Evolutionary conservation across 345 rosid genomes (phyloP), one percentile per base, ranked within the genome.

Genomic region (Dipteronia dyeriana): DNA sequence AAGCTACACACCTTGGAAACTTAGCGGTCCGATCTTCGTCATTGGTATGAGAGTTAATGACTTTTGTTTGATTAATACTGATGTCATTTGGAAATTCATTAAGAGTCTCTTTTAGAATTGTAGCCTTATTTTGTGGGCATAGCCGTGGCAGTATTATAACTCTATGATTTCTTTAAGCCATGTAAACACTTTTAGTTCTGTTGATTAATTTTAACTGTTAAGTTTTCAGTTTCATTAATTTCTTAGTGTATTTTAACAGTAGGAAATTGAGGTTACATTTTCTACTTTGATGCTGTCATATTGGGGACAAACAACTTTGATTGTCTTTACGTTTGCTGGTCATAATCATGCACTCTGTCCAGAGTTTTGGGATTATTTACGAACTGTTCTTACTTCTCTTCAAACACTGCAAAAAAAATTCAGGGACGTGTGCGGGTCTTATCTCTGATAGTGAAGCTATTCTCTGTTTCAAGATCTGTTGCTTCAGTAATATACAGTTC

Each of bases 371-470:
- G 6, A 29, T 65, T 66, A 20, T 34, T 53, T 73, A 57, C n/a
- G 19, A 64, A 7, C 49, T 49, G 29, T 53, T 71, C 53, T 8
- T 74, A 8, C 22, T 12, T 49, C 14, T 19, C 72, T 29, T 76
- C 67, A 68, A 43, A 86, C 59, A n/a, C 74, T 74, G 14, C 31
- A 34, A 84, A 29, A 38, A 25, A 62, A 62, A 85, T 87, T 78
- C 91, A 95, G 99, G 99, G 86, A 73, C 97, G 91, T 75, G 90
- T 87, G 7, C 94, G 95, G 59, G 85, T 93, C 68, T 80, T 92
- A 62, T 85, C 98, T 67, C 82, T 95, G 88, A 82, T 95, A 74
- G 98, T 95, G 92, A 92, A 91, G 88, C 85, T 95, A 73, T 95
- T 95, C 81, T 89, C 97, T 75, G 74, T 90, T 79, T 95, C 99